phyloP scores from a whole-genome alignment of 2,329 filamentous ascomycete species.

The Diaporthe vaccinii region DNA sequence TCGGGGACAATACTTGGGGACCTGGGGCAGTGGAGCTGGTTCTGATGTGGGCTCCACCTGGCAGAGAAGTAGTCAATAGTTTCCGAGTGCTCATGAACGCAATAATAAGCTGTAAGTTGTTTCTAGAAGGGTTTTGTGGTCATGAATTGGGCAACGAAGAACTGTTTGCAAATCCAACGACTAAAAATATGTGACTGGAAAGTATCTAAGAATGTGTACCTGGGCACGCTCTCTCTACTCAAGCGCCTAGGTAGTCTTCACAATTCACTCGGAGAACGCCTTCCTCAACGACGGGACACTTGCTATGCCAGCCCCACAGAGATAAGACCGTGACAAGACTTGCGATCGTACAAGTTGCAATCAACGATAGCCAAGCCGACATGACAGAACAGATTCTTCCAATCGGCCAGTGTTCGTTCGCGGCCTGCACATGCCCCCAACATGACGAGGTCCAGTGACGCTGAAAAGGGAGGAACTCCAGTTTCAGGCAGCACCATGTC shows the following conservation, averaged over 20 bases:
- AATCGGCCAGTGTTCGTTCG: not conserved
- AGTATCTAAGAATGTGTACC: not conserved
- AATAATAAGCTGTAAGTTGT: not conserved
- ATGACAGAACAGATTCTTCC: not conserved
- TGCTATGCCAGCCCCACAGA: not conserved
- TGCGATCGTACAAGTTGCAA: not conserved
- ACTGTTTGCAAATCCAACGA: not conserved
- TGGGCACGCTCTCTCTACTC: not conserved
- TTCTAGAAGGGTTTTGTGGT: not conserved
- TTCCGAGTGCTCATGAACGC: not conserved
- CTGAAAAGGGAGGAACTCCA: not conserved
- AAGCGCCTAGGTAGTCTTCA: not conserved
- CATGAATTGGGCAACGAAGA: not conserved
- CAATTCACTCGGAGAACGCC: not conserved
- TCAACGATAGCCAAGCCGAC: not conserved
- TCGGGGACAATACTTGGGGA: not conserved
- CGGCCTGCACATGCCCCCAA: not conserved
- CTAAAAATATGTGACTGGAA: not conserved
- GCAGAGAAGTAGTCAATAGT: not conserved
- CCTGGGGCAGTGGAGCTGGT: not conserved
- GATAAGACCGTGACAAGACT: not conserved
- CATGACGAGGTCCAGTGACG: not conserved
- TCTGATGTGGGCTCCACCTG: not conserved
- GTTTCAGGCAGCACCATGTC: not conserved
- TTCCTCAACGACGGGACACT: accelerated